Evolutionary conservation across 1,284 basidiomycete species (phyloP), one percentile per base, ranked within the genome.

Genomic region (Laetiporus sulphureus): DNA sequence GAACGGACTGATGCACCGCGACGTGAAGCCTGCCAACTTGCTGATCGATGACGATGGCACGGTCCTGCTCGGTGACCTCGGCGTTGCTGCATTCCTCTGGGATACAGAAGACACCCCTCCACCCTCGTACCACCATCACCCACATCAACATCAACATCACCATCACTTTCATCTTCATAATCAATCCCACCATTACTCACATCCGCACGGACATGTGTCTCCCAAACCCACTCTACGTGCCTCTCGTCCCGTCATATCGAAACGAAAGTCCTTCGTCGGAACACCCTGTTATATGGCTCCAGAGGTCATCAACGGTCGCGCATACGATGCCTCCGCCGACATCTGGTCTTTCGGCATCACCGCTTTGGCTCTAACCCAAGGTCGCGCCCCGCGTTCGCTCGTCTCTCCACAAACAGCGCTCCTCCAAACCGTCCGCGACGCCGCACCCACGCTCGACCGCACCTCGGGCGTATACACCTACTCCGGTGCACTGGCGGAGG

Each of bases 241-340:
- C 40, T 19, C 32, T 16, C 7, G 13, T 7, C 25, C 25, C 25
- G 25, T 27, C 8, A 67, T 79, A 15, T 78, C 77, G 29, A 88
- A 85, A 53, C 74, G 89, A 43, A 88, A 85, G 59, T 88, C 83
- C 7, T 94, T 94, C 57, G 91, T 94, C 15, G 91, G 91, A 37
- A 94, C 91, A 76, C 91, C 91, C 1, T 91, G 87, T 57, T 94
- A 90, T 88, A 94, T 94, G 91, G 89, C 91, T 0, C 91, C 91
- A 2, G 91, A 94, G 53, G 75, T 94, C 20, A 88, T 94, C 36
- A 78, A 85, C 52, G 83, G 89, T 40, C 79, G 77, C 50, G 79
- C 81, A 48, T 94, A 94, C 60, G 90, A 91, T 57, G 77, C 77
- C 16, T 82, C 80, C 53, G 88, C 90, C 32, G 91, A 93, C 56